Percentiles rank a stretch among this genome's conserved stretches.
Evolutionary conservation across 345 rosid genomes (phyloP).

Genomic region (Hibiscus tridactylites): DNA sequence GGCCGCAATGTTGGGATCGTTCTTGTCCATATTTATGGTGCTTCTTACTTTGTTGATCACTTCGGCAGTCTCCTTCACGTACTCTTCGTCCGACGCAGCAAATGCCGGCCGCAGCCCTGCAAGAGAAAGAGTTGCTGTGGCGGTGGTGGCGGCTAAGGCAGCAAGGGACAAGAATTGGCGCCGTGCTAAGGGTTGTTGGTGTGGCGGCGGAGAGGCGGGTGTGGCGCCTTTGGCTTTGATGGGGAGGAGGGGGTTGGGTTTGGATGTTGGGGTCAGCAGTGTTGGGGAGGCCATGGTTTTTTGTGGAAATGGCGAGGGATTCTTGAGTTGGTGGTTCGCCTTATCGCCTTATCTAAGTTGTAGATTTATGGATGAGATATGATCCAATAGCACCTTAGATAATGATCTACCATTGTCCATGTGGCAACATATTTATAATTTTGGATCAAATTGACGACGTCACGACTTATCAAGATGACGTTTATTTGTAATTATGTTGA

Average conservation of each 20-base stretch:
- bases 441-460: neutral
- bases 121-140: constrained; percentile 13
- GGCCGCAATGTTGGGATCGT: constrained; percentile 62
- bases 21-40: constrained; percentile 64
- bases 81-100: constrained; percentile 61
- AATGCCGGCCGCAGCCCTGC: constrained; percentile 27
- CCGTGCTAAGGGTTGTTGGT: constrained; percentile 24
- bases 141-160: constrained; percentile 13
- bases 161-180: constrained; percentile 53
- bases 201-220: constrained; percentile 12
- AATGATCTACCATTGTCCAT: neutral
- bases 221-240: constrained; percentile 15
- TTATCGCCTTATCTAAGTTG: constrained; percentile 78
- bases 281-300: constrained; percentile 64
- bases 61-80: constrained; percentile 62
- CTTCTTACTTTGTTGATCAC: constrained; percentile 71
- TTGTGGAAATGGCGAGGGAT: constrained; percentile 5
- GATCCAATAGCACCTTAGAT: constrained; percentile 14
- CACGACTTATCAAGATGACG: too few species aligned
- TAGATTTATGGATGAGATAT: constrained; percentile 30
- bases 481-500: too few species aligned
- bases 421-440: neutral
- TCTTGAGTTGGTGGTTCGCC: constrained; percentile 17
- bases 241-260: constrained; percentile 23
- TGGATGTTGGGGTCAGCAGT: constrained; percentile 51